phyloP scores from a whole-genome alignment of 352 stramenopile species.

The Pythium catenulatum region DNA sequence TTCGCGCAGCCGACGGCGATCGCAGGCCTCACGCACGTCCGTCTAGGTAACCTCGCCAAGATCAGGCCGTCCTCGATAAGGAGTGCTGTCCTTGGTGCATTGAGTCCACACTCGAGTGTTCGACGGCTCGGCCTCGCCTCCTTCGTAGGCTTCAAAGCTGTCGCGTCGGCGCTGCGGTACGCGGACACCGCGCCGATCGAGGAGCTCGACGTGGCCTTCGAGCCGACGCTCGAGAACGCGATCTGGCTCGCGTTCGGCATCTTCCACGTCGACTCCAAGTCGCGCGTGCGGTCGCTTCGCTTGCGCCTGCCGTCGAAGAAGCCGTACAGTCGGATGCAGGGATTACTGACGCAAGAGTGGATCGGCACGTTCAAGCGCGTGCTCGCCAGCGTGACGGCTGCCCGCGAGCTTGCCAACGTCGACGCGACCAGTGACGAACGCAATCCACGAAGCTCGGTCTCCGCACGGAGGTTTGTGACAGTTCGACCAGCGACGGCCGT shows the following conservation, averaged over 20 bases:
- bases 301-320: constrained; percentile 11
- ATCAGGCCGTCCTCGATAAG: neutral
- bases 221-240: constrained; percentile 11
- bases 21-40: neutral
- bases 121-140: neutral
- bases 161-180: neutral
- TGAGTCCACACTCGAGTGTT: neutral
- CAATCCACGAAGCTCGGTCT: too few species aligned
- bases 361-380: constrained; percentile 16
- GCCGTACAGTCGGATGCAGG: neutral
- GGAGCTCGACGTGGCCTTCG: constrained; percentile 2
- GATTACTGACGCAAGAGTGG: neutral
- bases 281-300: constrained; percentile 51
- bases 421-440: too few species aligned
- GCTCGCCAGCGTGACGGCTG: too few species aligned
- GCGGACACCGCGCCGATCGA: too few species aligned
- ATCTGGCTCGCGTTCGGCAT: constrained; percentile 68
- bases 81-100: neutral
- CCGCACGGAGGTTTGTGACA: neutral
- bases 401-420: too few species aligned
- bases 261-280: constrained; percentile 67
- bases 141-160: neutral
- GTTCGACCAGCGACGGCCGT: neutral
- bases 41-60: neutral
- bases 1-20: neutral